Conservation (phyloP, 148 eudicot species). For the Rhododendron griersonianum region DNA sequence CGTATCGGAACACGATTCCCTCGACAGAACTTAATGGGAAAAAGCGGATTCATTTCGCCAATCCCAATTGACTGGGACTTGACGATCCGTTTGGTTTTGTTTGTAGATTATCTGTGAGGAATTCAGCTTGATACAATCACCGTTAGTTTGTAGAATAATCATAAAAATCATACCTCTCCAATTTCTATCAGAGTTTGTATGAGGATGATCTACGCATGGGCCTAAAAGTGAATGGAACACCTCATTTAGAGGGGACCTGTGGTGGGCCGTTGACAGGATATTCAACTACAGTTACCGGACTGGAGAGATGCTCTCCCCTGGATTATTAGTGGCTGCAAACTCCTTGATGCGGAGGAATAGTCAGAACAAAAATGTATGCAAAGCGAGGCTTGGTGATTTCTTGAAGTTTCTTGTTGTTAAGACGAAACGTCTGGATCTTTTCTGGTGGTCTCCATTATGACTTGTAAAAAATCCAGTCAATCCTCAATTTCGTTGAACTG, state of each 20-base stretch:
- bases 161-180: not conserved
- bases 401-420: not conserved
- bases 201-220: not conserved
- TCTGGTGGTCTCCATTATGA: not conserved
- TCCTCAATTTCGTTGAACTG: not conserved
- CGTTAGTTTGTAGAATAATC: not conserved
- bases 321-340: not conserved
- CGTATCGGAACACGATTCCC: not conserved
- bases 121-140: not conserved
- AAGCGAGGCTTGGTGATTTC: not conserved
- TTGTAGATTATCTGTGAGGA: not conserved
- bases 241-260: not conserved
- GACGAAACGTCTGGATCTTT: not conserved
- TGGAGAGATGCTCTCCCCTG: not conserved
- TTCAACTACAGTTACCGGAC: not conserved
- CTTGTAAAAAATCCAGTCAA: not conserved
- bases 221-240: not conserved
- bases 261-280: not conserved
- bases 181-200: not conserved
- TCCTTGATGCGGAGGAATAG: not conserved
- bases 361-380: not conserved
- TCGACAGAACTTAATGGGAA: not conserved
- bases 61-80: not conserved
- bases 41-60: not conserved
- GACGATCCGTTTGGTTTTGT: not conserved